These are phyloP conservation scores for Favolaschia claudopus DNA, from an alignment of 768 basidiomycete genomes.

Conservation along the genomic window DNA sequence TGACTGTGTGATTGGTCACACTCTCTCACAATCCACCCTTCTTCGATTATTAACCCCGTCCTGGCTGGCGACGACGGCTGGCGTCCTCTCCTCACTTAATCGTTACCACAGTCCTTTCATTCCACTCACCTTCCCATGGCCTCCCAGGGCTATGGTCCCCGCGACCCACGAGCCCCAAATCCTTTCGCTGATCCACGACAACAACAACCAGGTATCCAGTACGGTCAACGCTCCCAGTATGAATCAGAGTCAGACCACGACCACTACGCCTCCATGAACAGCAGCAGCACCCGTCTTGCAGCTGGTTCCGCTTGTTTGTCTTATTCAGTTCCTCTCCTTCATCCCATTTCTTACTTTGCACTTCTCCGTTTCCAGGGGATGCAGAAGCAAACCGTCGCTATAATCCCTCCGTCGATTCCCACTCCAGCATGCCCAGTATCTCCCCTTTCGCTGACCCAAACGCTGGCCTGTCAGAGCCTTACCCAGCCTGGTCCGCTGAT, in stretches of 20 bases:
- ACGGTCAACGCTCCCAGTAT: constrained; percentile 45
- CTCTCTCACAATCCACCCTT: constrained; percentile 26
- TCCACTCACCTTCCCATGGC: constrained; percentile 41
- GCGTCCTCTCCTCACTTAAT: constrained; percentile 19
- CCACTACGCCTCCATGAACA: constrained; percentile 58
- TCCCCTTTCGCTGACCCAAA: constrained; percentile 68
- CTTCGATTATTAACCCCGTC: constrained; percentile 26
- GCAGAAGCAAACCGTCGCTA: constrained; percentile 50
- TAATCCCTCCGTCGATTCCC: constrained; percentile 66
- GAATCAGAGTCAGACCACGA: constrained; percentile 59
- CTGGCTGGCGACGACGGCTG: constrained; percentile 25
- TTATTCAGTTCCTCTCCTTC: constrained; percentile 7
- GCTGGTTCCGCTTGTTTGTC: constrained; percentile 41
- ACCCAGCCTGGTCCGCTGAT: constrained; percentile 95
- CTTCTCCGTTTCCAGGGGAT: constrained; percentile 42
- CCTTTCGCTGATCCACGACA: constrained; percentile 33
- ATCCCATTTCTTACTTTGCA: constrained; percentile 26
- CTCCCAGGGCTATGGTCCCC: constrained; percentile 49
- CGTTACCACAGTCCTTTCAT: constrained; percentile 39
- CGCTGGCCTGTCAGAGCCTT: constrained; percentile 66
- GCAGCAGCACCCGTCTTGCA: constrained; percentile 65
- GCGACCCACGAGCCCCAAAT: constrained; percentile 33
- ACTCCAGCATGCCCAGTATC: constrained; percentile 62
- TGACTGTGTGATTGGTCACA: constrained; percentile 31
- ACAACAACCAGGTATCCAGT: constrained; percentile 24